Percentiles rank a stretch among this genome's conserved stretches.
phyloP scores from a whole-genome alignment of 2,329 filamentous ascomycete species.

The Aspergillus persii region DNA sequence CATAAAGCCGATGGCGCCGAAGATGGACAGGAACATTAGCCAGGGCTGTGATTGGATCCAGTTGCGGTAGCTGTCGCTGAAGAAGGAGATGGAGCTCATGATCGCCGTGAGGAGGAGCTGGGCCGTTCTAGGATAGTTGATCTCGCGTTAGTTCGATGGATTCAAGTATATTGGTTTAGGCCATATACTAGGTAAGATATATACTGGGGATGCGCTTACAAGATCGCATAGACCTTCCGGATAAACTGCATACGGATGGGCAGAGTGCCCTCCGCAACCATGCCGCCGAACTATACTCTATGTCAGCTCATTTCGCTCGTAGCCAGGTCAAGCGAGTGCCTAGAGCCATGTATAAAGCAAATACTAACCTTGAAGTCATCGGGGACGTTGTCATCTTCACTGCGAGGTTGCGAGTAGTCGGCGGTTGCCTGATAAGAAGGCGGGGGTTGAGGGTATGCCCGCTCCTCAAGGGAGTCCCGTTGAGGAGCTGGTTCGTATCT shows the following conservation, averaged over 20 bases:
- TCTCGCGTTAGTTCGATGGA: neutral
- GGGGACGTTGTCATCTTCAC: slow-evolving; percentile 85
- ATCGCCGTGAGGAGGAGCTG: slow-evolving; percentile 83
- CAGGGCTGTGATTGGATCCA: slow-evolving; percentile 86
- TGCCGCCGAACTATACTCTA: slow-evolving; percentile 72
- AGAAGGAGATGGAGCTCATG: slow-evolving; percentile 82
- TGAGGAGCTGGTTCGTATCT: slow-evolving; percentile 83
- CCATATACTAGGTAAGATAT: neutral
- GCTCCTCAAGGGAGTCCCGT: slow-evolving; percentile 79
- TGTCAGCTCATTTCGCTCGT: slow-evolving; percentile 11
- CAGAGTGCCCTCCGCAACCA: slow-evolving; percentile 87
- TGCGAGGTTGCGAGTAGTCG: slow-evolving; percentile 65
- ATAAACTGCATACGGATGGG: slow-evolving; percentile 97
- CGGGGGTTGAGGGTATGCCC: slow-evolving; percentile 70
- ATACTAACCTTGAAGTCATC: slow-evolving; percentile 85
- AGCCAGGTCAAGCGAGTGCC: neutral
- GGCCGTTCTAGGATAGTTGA: slow-evolving; percentile 58
- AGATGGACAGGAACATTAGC: slow-evolving; percentile 82
- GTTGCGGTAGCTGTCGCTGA: slow-evolving; percentile 70
- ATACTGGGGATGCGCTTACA: slow-evolving; percentile 49
- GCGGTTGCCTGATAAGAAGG: slow-evolving; percentile 73
- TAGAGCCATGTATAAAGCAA: neutral
- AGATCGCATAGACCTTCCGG: slow-evolving; percentile 95
- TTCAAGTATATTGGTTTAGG: neutral
- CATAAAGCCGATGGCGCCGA: slow-evolving; percentile 82